Conservation (phyloP, 192 early-diverging fungal species). For the Neocallimastix lanati region DNA sequence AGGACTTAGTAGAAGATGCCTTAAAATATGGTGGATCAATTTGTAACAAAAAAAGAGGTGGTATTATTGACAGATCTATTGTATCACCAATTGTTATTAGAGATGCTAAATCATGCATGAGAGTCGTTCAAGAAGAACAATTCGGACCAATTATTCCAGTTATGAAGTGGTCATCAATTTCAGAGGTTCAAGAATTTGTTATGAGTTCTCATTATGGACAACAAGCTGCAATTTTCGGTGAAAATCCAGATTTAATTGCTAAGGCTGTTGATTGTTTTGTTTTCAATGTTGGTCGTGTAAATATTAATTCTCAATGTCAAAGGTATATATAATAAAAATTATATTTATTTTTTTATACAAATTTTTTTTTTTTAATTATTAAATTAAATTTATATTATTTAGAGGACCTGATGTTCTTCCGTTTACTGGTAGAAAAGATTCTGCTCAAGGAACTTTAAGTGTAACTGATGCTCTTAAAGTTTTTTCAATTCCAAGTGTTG, state of each 20-base stretch:
- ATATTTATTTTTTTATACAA: too few species aligned
- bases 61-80: constrained; percentile 1
- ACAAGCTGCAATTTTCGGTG: constrained; percentile 2
- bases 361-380: too few species aligned
- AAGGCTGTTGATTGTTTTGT: not conserved
- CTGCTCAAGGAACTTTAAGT: not conserved
- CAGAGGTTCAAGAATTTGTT: constrained; percentile 1
- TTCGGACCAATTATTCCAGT: constrained; percentile 1
- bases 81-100: not conserved
- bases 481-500: not conserved
- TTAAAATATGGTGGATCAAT: not conserved
- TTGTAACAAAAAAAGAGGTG: not conserved
- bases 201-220: constrained; percentile 1
- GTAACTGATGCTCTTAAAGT: not conserved
- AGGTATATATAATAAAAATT: too few species aligned
- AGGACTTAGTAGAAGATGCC: constrained; percentile 1
- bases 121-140: constrained; percentile 2
- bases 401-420: constrained; percentile 2
- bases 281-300: not conserved
- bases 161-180: not conserved
- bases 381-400: too few species aligned
- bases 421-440: constrained; percentile 1
- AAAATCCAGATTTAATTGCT: not conserved
- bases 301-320: constrained; percentile 3
- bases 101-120: not conserved